Conservation (phyloP, 169 alveolate species). For the Miamiensis avidus region DNA sequence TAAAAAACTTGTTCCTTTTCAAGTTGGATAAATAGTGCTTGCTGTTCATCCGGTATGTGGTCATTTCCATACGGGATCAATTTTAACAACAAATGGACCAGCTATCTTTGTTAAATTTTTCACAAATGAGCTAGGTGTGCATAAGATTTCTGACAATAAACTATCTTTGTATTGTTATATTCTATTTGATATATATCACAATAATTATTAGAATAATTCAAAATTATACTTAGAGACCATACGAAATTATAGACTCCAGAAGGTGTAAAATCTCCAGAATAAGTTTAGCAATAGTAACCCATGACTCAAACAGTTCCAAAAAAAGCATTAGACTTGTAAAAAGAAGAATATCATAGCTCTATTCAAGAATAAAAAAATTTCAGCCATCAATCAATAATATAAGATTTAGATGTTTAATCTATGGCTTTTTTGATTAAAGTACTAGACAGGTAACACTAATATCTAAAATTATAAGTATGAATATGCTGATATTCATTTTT, state of each 20-base stretch:
- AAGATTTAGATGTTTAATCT: conserved; percentile 21
- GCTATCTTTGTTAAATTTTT: neutral
- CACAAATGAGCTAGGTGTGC: conserved; percentile 20
- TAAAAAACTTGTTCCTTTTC: neutral
- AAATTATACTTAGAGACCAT: conserved; percentile 8
- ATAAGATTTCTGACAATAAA: conserved; percentile 12
- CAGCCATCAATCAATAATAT: neutral
- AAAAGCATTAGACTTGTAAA: neutral
- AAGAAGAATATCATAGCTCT: conserved; percentile 12
- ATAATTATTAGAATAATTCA: too few species aligned
- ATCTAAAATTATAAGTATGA: too few species aligned
- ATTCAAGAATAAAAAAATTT: neutral
- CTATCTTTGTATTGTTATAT: conserved; percentile 2
- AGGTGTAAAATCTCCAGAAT: neutral
- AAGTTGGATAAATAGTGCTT: conserved; percentile 10
- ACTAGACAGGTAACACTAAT: conserved; percentile 28
- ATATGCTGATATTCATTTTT: too few species aligned
- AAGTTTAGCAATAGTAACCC: neutral
- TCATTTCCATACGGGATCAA: conserved; percentile 20
- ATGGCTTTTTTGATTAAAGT: conserved; percentile 28
- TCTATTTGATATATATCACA: too few species aligned
- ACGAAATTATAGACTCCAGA: neutral
- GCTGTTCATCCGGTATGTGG: conserved; percentile 19
- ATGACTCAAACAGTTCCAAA: neutral
- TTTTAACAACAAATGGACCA: conserved; percentile 21